Conservation (phyloP, 805 yeast species). For the Priceomyces castillae region DNA sequence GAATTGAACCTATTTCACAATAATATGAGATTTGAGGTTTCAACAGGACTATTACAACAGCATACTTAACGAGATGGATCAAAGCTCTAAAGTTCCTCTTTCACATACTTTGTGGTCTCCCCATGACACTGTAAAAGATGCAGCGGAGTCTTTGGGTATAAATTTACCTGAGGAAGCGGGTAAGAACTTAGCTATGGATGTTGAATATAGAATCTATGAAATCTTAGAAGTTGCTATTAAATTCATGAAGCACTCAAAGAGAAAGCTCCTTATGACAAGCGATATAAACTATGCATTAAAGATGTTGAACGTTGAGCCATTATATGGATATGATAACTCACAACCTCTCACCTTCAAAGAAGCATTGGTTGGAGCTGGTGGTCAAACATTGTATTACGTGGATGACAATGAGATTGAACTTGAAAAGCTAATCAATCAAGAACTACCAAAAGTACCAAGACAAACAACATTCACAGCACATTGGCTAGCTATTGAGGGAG, state of each 20-base stretch:
- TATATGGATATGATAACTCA: slow-evolving; percentile 79
- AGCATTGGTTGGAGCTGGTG: slow-evolving; percentile 79
- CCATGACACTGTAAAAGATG: slow-evolving; percentile 93
- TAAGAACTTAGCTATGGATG: slow-evolving; percentile 95
- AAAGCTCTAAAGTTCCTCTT: slow-evolving; percentile 48
- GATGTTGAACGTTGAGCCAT: slow-evolving; percentile 87
- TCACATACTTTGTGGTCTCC: slow-evolving; percentile 98
- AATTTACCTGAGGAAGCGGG: slow-evolving; percentile 88
- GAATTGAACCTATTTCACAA: neutral
- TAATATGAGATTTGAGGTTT: neutral
- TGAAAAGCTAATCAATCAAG: slow-evolving; percentile 89
- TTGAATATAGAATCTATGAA: slow-evolving; percentile 96
- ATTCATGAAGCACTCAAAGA: slow-evolving; percentile 91
- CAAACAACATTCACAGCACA: slow-evolving; percentile 90
- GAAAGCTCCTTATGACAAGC: slow-evolving; percentile 73
- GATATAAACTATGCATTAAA: slow-evolving; percentile 81
- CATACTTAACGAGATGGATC: slow-evolving; percentile 22
- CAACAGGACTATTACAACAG: neutral
- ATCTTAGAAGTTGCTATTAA: slow-evolving; percentile 93
- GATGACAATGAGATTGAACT: slow-evolving; percentile 93
- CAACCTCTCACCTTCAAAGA: slow-evolving; percentile 78
- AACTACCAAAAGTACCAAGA: slow-evolving; percentile 93
- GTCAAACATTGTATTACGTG: slow-evolving; percentile 88
- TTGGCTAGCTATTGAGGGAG: slow-evolving; percentile 98
- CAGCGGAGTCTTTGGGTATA: slow-evolving; percentile 88